These are phyloP conservation scores for Phytopythium chamaehyphon DNA, from an alignment of 352 stramenopile species.

Conservation along the genomic window DNA sequence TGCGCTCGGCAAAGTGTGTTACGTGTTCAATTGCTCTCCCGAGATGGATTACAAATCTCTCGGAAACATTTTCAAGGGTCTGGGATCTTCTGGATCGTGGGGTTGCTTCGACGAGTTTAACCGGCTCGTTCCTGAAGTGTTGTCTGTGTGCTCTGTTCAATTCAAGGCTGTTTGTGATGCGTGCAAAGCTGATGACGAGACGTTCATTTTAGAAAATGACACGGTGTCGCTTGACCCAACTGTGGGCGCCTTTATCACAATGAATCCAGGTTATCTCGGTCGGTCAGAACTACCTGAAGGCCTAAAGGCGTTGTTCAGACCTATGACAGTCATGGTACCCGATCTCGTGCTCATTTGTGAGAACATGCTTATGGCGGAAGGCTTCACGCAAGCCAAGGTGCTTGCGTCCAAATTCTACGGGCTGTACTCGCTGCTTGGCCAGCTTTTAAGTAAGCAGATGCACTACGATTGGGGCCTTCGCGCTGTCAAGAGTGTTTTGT, in stretches of 20 bases:
- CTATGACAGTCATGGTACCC: slow-evolving; percentile 96
- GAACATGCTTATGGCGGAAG: slow-evolving; percentile 97
- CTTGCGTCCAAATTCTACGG: slow-evolving; percentile 96
- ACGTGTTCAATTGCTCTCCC: slow-evolving; percentile 95
- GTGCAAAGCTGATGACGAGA: slow-evolving; percentile 91
- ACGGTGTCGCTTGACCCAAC: slow-evolving; percentile 90
- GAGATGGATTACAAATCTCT: slow-evolving; percentile 97
- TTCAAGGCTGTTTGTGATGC: slow-evolving; percentile 96
- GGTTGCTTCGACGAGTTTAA: slow-evolving; percentile 98
- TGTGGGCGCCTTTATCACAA: slow-evolving; percentile 95
- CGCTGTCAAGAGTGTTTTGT: slow-evolving; percentile 93
- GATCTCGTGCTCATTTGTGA: slow-evolving; percentile 96
- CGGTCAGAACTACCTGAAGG: slow-evolving; percentile 93
- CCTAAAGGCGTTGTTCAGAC: slow-evolving; percentile 93
- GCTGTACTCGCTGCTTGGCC: slow-evolving; percentile 91
- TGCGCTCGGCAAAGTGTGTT: slow-evolving; percentile 93
- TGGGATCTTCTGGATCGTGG: slow-evolving; percentile 93
- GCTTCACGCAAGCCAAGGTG: slow-evolving; percentile 93
- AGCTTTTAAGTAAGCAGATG: slow-evolving; percentile 93
- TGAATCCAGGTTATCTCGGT: slow-evolving; percentile 96
- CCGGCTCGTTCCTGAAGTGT: slow-evolving; percentile 91
- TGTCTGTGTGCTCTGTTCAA: slow-evolving; percentile 93
- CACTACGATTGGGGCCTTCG: slow-evolving; percentile 96
- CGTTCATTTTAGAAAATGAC: slow-evolving; percentile 94
- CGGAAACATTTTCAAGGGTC: slow-evolving; percentile 97